A percentile compares a stretch with the other conserved stretches of the same genome.
Conservation (phyloP, 2,329 filamentous ascomycete genomes). For the Colletotrichum simmondsii region DNA sequence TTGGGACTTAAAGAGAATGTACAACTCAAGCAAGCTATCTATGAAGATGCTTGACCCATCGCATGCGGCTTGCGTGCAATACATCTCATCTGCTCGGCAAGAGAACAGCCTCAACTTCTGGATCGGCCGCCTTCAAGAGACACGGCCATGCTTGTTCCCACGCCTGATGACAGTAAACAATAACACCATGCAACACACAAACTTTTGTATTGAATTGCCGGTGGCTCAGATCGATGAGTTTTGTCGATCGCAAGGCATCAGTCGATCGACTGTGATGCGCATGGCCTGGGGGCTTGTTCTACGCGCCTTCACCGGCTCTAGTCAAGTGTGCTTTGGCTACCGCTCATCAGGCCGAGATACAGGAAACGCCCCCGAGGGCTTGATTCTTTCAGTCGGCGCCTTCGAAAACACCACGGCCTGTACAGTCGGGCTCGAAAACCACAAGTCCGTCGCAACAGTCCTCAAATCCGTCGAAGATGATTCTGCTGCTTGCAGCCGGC, state of each 20-base stretch:
- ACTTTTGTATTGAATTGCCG: conserved; percentile 53
- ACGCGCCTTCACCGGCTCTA: conserved; percentile 62
- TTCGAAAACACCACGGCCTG: conserved; percentile 55
- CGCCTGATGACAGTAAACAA: conserved; percentile 42
- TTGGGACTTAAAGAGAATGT: conserved; percentile 57
- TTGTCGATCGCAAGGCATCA: conserved; percentile 49
- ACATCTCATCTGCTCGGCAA: conserved; percentile 45
- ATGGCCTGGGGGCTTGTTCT: conserved; percentile 71
- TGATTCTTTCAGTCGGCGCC: conserved; percentile 56
- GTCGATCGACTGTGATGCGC: conserved; percentile 61
- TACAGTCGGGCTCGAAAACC: conserved; percentile 43
- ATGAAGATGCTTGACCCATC: conserved; percentile 45
- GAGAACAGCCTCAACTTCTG: conserved; percentile 56
- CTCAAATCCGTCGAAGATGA: conserved; percentile 47
- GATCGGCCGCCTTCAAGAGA: conserved; percentile 51
- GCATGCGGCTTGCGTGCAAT: conserved; percentile 51
- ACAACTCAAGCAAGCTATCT: conserved; percentile 51
- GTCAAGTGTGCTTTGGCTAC: conserved; percentile 66
- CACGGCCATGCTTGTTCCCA: conserved; percentile 59
- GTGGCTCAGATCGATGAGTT: conserved; percentile 56
- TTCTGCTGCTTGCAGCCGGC: conserved; percentile 43
- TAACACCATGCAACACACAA: conserved; percentile 46
- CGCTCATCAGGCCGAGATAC: conserved; percentile 57
- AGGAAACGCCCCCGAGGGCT: conserved; percentile 51
- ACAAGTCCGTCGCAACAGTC: conserved; percentile 44